Percentiles rank a stretch among this genome's conserved stretches.
Evolutionary conservation across 1,284 basidiomycete species (phyloP).

Genomic region (Moniliella sp.): DNA sequence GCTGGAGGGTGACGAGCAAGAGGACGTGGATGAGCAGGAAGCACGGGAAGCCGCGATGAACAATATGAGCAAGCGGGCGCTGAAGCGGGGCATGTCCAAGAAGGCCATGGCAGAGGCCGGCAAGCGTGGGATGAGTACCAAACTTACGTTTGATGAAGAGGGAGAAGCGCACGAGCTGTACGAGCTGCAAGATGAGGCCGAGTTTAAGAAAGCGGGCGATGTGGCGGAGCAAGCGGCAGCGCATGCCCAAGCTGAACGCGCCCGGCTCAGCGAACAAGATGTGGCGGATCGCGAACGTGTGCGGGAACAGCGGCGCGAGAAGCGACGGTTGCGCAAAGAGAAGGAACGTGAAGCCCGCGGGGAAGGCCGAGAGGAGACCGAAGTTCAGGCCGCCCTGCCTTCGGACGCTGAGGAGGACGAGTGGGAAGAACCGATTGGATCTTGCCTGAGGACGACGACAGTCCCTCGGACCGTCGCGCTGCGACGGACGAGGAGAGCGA

Average conservation of each 20-base stretch:
- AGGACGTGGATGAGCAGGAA: constrained; percentile 37
- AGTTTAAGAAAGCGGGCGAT: constrained; percentile 55
- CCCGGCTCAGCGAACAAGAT: constrained; percentile 60
- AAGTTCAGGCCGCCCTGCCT: constrained; percentile 3
- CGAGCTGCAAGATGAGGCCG: constrained; percentile 45
- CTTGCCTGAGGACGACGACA: not conserved
- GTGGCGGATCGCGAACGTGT: constrained; percentile 23
- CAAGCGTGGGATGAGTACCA: constrained; percentile 57
- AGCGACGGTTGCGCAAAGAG: constrained; percentile 59
- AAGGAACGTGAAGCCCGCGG: constrained; percentile 45
- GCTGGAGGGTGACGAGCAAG: constrained; percentile 34
- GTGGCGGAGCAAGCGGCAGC: constrained; percentile 52
- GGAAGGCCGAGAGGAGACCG: constrained; percentile 11
- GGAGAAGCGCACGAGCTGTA: constrained; percentile 44
- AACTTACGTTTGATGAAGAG: constrained; percentile 52
- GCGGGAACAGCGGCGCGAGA: constrained; percentile 22
- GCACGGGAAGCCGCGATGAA: constrained; percentile 1
- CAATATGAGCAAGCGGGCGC: constrained; percentile 46
- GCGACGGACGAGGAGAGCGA: too few species aligned
- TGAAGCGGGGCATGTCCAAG: constrained; percentile 54
- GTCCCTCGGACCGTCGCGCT: too few species aligned
- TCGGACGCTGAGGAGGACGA: constrained; percentile 5
- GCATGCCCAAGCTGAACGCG: constrained; percentile 50
- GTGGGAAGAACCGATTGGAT: constrained; percentile 1
- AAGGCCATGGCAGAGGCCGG: constrained; percentile 55